Evolutionary conservation across 306 rosid species (phyloP).

Genomic region (Datisca glomerata): DNA sequence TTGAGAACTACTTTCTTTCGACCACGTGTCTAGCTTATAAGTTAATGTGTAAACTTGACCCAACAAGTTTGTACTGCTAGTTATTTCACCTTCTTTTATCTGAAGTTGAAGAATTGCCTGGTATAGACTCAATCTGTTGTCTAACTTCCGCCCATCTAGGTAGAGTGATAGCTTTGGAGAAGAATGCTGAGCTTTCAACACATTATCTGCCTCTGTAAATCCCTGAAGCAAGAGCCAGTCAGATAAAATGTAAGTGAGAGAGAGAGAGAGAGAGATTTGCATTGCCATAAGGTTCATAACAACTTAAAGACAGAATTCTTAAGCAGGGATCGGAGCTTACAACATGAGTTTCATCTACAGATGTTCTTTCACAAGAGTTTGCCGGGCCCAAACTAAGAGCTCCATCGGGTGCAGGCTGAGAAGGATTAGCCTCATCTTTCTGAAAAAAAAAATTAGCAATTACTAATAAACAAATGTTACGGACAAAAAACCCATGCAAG

Average conservation of each 20-base stretch:
- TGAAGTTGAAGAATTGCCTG: constrained; percentile 70
- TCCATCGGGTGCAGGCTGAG: constrained; percentile 25
- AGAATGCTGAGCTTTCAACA: constrained; percentile 25
- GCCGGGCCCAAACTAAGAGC: constrained; percentile 17
- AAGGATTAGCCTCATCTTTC: constrained; percentile 26
- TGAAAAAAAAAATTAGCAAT: constrained; percentile 17
- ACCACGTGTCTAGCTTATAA: constrained; percentile 37
- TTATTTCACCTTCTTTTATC: constrained; percentile 50
- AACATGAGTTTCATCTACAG: constrained; percentile 30
- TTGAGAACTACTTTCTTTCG: constrained; percentile 18
- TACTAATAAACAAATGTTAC: too few species aligned
- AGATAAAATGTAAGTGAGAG: not conserved
- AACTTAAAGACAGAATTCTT: not conserved
- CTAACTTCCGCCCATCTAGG: constrained; percentile 63
- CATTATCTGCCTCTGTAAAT: constrained; percentile 26
- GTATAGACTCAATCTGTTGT: constrained; percentile 49
- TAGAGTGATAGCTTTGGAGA: constrained; percentile 47
- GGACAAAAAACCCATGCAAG: too few species aligned
- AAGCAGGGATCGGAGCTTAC: constrained; percentile 20
- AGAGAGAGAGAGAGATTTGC: constrained; percentile 1
- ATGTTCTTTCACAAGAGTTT: constrained; percentile 24
- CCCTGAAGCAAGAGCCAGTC: constrained; percentile 27
- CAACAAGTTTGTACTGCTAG: constrained; percentile 47
- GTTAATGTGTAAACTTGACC: constrained; percentile 58
- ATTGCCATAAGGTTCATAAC: not conserved